Conservation (phyloP, 139 green algal genomes). For the Chlorella ohadii region DNA sequence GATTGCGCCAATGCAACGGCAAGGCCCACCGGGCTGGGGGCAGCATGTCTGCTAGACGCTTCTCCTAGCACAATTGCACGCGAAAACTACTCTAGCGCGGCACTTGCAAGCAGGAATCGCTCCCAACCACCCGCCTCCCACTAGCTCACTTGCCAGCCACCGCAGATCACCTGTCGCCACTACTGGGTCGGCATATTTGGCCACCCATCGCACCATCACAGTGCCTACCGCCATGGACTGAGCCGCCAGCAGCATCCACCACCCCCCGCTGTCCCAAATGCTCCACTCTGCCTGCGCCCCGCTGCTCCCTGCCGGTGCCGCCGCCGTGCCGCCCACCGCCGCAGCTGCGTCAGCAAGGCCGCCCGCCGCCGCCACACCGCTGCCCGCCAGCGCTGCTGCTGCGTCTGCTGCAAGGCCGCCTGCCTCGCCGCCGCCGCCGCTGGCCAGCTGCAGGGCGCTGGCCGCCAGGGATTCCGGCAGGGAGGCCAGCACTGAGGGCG, state of each 20-base stretch:
- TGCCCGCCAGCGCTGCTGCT: not conserved
- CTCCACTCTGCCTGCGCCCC: constrained; percentile 17
- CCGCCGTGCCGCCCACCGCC: not conserved
- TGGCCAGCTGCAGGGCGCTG: not conserved
- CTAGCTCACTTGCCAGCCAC: too few species aligned
- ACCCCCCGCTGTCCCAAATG: constrained; percentile 86
- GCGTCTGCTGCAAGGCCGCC: not conserved
- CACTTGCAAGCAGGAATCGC: too few species aligned
- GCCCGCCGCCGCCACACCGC: not conserved
- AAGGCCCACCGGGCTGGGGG: too few species aligned
- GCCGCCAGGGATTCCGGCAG: not conserved
- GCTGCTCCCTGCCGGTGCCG: not conserved
- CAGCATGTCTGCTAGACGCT: too few species aligned
- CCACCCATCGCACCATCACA: constrained; percentile 94
- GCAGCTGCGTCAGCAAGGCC: not conserved
- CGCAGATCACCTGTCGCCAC: constrained; percentile 91
- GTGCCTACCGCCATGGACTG: constrained; percentile 98
- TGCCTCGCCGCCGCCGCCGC: not conserved
- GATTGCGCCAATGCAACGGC: too few species aligned
- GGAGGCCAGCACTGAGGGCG: constrained; percentile 39
- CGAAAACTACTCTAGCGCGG: too few species aligned
- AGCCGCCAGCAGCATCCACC: constrained; percentile 96
- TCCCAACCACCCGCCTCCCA: too few species aligned
- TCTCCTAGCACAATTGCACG: too few species aligned
- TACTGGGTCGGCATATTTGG: constrained; percentile 84